These are phyloP conservation scores for Coemansia reversa DNA, from an alignment of 192 early-diverging fungal species.

Conservation along the genomic window DNA sequence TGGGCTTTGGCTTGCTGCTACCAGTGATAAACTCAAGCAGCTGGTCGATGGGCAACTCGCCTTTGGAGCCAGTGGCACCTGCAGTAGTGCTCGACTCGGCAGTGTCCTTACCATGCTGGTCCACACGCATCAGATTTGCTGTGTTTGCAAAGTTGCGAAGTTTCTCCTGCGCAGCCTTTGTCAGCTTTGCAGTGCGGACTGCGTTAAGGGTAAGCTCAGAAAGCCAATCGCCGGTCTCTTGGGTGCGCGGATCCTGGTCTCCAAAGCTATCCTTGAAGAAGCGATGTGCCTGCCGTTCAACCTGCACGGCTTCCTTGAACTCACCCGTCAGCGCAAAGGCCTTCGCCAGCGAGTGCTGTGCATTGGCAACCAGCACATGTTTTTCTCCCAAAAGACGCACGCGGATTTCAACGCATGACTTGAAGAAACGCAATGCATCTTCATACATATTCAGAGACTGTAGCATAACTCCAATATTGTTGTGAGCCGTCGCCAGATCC, in stretches of 20 bases:
- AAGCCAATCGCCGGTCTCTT: conserved; percentile 68
- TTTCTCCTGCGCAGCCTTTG: conserved; percentile 36
- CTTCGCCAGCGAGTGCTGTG: conserved; percentile 76
- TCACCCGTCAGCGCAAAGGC: conserved; percentile 71
- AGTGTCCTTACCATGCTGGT: conserved; percentile 29
- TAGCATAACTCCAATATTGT: conserved; percentile 69
- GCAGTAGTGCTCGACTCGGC: conserved; percentile 12
- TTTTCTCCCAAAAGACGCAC: conserved; percentile 66
- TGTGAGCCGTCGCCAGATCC: conserved; percentile 80
- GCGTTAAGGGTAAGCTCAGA: conserved; percentile 65
- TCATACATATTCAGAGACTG: conserved; percentile 66
- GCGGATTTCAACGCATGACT: conserved; percentile 68
- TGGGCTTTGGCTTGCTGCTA: conserved; percentile 32
- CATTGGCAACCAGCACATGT: conserved; percentile 64
- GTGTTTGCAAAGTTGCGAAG: conserved; percentile 24
- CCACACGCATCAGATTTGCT: conserved; percentile 41
- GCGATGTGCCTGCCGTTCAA: conserved; percentile 66
- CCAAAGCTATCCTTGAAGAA: conserved; percentile 63
- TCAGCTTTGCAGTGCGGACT: conserved; percentile 53
- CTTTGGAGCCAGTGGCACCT: conserved; percentile 37
- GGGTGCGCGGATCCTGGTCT: conserved; percentile 68
- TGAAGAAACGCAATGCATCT: conserved; percentile 66
- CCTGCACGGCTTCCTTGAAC: conserved; percentile 71
- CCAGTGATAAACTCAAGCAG: conserved; percentile 65
- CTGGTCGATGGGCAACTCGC: conserved; percentile 72